These are phyloP conservation scores for Boletus sensibilis DNA, from an alignment of 768 basidiomycete species.

Conservation along the genomic window DNA sequence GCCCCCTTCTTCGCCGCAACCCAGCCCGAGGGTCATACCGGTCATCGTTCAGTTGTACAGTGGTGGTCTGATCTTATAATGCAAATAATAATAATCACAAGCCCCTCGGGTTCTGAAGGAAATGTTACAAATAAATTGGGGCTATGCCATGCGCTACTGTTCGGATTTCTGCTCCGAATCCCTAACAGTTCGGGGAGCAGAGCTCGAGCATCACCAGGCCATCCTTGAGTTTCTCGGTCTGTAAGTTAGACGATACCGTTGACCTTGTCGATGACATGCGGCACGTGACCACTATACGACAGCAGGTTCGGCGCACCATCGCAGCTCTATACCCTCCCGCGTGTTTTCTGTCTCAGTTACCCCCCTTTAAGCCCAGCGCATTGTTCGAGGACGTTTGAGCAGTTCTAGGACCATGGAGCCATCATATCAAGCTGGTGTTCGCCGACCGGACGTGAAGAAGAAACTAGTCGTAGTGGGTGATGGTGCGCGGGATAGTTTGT, in stretches of 20 bases:
- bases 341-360: constrained; percentile 5
- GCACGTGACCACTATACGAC: constrained; percentile 18
- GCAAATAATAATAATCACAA: neutral
- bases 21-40: neutral
- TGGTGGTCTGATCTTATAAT: neutral
- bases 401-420: constrained; percentile 25
- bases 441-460: constrained; percentile 77
- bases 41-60: neutral
- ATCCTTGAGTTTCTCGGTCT: neutral
- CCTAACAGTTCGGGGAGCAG: neutral
- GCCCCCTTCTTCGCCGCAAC: neutral
- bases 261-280: neutral
- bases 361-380: neutral
- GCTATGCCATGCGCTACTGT: no score
- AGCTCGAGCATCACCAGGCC: no score
- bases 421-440: constrained; percentile 29
- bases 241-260: neutral
- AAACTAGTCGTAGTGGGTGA: constrained; percentile 90
- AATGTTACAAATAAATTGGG: neutral
- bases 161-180: neutral
- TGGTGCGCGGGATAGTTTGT: constrained; percentile 49
- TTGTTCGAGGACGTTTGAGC: neutral
- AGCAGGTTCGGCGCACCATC: neutral
- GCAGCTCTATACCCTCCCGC: neutral
- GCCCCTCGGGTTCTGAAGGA: neutral